Percentiles rank a stretch among this genome's conserved stretches.
Conservation (phyloP, 2,329 filamentous ascomycete genomes). For the Diplodia seriata region DNA sequence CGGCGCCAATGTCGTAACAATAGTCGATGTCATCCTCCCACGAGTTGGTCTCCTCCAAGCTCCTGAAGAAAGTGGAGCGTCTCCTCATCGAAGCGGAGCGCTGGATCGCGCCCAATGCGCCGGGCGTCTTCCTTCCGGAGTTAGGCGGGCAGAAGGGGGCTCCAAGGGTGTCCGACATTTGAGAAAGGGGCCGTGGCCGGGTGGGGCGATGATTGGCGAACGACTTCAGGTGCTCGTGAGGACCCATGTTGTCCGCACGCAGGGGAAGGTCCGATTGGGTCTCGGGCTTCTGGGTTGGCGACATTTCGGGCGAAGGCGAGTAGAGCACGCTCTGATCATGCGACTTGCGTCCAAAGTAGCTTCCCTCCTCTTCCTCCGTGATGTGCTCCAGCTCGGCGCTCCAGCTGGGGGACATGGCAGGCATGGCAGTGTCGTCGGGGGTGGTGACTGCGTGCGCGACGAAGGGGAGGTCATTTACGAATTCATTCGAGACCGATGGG, state of each 20-base stretch:
- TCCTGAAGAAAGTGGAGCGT: constrained; percentile 31
- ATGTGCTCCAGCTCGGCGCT: constrained; percentile 47
- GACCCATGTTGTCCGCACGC: constrained; percentile 25
- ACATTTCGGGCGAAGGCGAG: constrained; percentile 32
- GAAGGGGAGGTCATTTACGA: constrained; percentile 40
- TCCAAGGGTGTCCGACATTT: constrained; percentile 55
- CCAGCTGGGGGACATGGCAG: constrained; percentile 50
- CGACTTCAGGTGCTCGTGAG: constrained; percentile 31
- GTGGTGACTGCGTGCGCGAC: constrained; percentile 53
- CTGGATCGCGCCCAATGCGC: constrained; percentile 15
- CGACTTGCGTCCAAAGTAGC: constrained; percentile 39
- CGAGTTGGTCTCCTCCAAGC: constrained; percentile 40
- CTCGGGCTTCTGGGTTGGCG: constrained; percentile 28
- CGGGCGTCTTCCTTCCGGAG: constrained; percentile 27
- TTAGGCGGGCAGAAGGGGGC: constrained; percentile 49
- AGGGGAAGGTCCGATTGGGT: constrained; percentile 26
- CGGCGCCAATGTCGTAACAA: constrained; percentile 66
- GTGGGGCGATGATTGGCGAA: constrained; percentile 25
- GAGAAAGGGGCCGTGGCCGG: constrained; percentile 41
- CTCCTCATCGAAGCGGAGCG: constrained; percentile 22
- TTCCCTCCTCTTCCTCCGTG: constrained; percentile 45
- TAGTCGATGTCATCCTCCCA: constrained; percentile 71
- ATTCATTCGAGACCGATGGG: constrained; percentile 35
- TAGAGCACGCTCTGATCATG: constrained; percentile 38
- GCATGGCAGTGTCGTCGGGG: constrained; percentile 45